A percentile compares a stretch with the other conserved stretches of the same genome.
These are phyloP conservation scores for Emmonsiellopsis sp. DNA, from an alignment of 2,329 filamentous ascomycete genomes.

Conservation along the genomic window DNA sequence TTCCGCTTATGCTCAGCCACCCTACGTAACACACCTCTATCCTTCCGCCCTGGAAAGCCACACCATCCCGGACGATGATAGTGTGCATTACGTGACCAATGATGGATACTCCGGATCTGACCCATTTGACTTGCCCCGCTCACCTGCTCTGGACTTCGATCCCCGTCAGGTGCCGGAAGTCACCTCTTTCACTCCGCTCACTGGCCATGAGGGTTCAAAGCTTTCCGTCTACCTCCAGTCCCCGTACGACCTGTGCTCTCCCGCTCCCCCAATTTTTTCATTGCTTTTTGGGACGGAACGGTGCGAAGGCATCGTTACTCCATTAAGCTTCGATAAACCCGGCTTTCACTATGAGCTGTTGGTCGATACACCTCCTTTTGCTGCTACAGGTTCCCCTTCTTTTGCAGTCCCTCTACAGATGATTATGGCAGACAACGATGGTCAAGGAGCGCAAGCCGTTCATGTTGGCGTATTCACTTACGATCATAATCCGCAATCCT, in stretches of 20 bases:
- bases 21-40: conserved; percentile 31
- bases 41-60: conserved; percentile 33
- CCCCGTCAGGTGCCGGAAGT: conserved; percentile 54
- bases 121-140: conserved; percentile 53
- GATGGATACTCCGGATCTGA: conserved; percentile 25
- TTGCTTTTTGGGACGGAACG: conserved; percentile 72
- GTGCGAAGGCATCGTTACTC: conserved; percentile 57
- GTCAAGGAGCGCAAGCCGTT: conserved; percentile 39
- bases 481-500: conserved; percentile 34
- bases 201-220: conserved; percentile 60
- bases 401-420: conserved; percentile 51
- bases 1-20: conserved; percentile 27
- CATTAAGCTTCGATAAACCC: conserved; percentile 48
- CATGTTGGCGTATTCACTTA: conserved; percentile 56
- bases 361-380: conserved; percentile 59
- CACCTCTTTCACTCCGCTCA: conserved; percentile 58
- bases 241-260: conserved; percentile 61
- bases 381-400: conserved; percentile 46
- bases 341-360: conserved; percentile 62
- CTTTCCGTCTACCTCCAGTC: conserved; percentile 66
- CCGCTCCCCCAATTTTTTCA: conserved; percentile 44
- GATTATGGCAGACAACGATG: conserved; percentile 49
- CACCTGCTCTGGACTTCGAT: conserved; percentile 56
- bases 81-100: conserved; percentile 29
- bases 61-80: conserved; percentile 31